Conservation (phyloP, 176 grass and related monocot genomes). For the Ananas comosus region DNA sequence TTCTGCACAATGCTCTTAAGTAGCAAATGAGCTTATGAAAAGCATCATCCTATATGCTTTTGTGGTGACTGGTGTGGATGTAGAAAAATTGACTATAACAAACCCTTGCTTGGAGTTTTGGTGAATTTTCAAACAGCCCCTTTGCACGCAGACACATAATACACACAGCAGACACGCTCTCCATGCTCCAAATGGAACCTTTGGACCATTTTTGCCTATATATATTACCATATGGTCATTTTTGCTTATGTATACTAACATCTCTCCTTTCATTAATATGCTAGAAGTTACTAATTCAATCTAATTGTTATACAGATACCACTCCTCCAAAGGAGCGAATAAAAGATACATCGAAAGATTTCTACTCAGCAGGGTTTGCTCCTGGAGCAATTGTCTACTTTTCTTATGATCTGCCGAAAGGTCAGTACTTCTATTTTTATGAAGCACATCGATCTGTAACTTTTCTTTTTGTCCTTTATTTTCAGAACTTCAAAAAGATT, state of each 20-base stretch:
- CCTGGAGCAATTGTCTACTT: slow-evolving; percentile 90
- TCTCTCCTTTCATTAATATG: slow-evolving; percentile 21
- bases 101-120: not conserved
- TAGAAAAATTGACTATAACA: not conserved
- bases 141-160: too few relatives aligned
- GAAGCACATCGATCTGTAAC: not conserved
- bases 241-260: not conserved
- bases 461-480: not conserved
- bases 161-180: too few relatives aligned
- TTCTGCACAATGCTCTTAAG: too few relatives aligned
- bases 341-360: slow-evolving; percentile 71
- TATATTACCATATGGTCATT: not conserved
- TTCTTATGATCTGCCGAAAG: slow-evolving; percentile 78
- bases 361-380: slow-evolving; percentile 73
- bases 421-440: slow-evolving; percentile 30
- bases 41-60: too few relatives aligned
- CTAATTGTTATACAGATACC: slow-evolving; percentile 60
- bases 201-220: not conserved
- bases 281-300: not conserved
- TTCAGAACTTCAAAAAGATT: not conserved
- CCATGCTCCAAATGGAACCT: too few relatives aligned
- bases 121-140: not conserved
- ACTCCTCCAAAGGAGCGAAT: slow-evolving; percentile 83
- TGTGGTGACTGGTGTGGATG: too few relatives aligned
- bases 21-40: too few relatives aligned